phyloP scores from a whole-genome alignment of 164 flowering plant species.

The Stephania yunnanensis region DNA sequence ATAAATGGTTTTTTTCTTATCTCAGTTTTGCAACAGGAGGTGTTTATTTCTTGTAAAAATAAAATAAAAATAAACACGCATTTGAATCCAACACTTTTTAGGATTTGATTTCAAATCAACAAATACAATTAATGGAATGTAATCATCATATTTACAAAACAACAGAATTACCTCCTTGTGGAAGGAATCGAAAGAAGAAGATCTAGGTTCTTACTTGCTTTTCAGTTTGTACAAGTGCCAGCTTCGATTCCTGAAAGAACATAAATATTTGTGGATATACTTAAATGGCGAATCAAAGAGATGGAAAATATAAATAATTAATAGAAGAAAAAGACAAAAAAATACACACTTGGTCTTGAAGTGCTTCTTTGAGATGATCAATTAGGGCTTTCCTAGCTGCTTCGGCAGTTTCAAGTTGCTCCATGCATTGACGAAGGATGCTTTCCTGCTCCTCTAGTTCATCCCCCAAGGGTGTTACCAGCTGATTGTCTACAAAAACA shows the following conservation, averaged over 20 bases:
- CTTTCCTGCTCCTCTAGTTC: conserved; percentile 65
- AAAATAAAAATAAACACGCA: too few relatives aligned
- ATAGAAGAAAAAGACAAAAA: neutral
- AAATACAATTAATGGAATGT: too few relatives aligned
- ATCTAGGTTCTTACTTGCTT: conserved; percentile 46
- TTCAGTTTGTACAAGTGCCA: conserved; percentile 49
- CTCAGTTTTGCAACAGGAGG: too few relatives aligned
- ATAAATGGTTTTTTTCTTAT: too few relatives aligned
- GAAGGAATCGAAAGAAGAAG: neutral
- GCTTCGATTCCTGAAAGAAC: conserved; percentile 59
- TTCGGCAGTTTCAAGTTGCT: conserved; percentile 55
- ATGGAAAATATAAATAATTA: neutral
- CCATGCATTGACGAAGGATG: conserved; percentile 42
- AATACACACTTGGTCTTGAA: conserved; percentile 63
- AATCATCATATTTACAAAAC: neutral
- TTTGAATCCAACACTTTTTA: too few relatives aligned
- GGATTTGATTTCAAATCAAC: too few relatives aligned
- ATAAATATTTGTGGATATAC: neutral
- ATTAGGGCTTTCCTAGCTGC: conserved; percentile 49
- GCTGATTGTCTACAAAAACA: conserved; percentile 41
- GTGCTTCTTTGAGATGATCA: conserved; percentile 65
- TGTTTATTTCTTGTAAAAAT: too few relatives aligned
- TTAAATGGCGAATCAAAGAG: neutral
- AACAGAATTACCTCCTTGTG: neutral
- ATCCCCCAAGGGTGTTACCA: conserved; percentile 35